Base-by-base conservation (phyloP, 2,329 filamentous ascomycete species). In the Chaetomium strumarium region DNA sequence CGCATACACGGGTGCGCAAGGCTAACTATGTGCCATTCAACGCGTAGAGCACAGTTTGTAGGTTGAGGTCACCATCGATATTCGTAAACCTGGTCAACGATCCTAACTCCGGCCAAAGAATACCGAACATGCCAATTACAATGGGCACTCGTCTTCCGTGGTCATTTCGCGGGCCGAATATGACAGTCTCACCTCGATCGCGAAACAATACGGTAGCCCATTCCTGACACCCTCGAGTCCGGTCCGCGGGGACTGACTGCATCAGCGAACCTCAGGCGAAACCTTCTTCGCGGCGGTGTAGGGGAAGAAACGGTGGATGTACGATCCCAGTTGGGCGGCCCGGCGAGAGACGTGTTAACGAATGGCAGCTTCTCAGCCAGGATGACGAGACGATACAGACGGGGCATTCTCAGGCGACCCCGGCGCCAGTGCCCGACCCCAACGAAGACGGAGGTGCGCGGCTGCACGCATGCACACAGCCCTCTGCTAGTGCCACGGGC, bases 161-260 rank as follows among this genome's bases (percentile, higher is more conserved):
- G 77, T 73, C 52, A 77, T 89, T 50, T 70, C 78, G 36, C 81
- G 75, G 62, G 66, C 69, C 46, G 83, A 90, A 63, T 81, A 89
- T 67, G 76, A 84, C 46, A 67, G 66, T 45, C 72, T 90, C 55
- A 73, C 83, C 59, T 66, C 75, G 52, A 58, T 61, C 50, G 71
- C 74, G 46, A 72, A 70, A 54, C 75, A 83, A 66, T 84, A 82
- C 63, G 71, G 81, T 84, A 74, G 46, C 58, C 52, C 39, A 20
- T 14, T 24, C 29, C 37, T 13, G 33, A 17, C 33, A 24, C 29
- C 29, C n/a, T 42, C 17, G 39, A 14, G 11, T 8, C 12, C 30
- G 12, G 11, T n/a, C 13, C 17, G 16, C 16, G n/a, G 16, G 20
- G 16, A 34, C 53, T 60, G 37, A 56, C 38, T 1, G 8, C 34